These are phyloP conservation scores for Sporothrix brunneoviolacea DNA, from an alignment of 2,329 filamentous ascomycete genomes.

Conservation along the genomic window DNA sequence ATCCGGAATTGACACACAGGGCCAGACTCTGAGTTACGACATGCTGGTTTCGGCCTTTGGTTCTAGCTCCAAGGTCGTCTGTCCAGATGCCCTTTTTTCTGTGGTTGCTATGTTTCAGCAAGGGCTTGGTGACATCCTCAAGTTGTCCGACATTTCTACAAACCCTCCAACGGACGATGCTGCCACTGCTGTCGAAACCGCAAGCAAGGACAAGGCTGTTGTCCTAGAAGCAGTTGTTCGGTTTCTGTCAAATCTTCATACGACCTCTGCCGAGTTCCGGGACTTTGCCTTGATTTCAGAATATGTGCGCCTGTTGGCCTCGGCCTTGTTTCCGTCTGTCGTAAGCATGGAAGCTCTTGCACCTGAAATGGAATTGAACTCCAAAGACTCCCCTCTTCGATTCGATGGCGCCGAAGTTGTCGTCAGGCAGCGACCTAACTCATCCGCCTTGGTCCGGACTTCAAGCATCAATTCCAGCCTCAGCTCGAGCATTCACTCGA, in stretches of 20 bases:
- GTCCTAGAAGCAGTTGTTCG: conserved; percentile 70
- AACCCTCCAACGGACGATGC: background rate
- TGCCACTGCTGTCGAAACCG: background rate
- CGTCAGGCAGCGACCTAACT: conserved; percentile 63
- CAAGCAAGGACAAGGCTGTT: conserved; percentile 45
- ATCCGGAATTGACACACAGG: conserved; percentile 57
- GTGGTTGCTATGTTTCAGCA: conserved; percentile 83
- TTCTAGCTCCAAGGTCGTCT: conserved; percentile 54
- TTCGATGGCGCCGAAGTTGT: conserved; percentile 84
- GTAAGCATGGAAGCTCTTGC: conserved; percentile 79
- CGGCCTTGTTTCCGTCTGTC: conserved; percentile 77
- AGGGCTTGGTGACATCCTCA: conserved; percentile 65
- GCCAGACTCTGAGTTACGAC: conserved; percentile 41
- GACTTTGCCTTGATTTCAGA: conserved; percentile 76
- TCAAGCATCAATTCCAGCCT: conserved; percentile 37
- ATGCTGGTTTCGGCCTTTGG: conserved; percentile 65
- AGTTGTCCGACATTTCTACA: conserved; percentile 50
- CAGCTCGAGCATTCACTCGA: conserved; percentile 15
- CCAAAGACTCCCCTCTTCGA: conserved; percentile 69
- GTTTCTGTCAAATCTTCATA: conserved; percentile 73
- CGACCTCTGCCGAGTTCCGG: conserved; percentile 68
- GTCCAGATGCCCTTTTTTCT: conserved; percentile 71
- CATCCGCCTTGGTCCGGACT: conserved; percentile 62
- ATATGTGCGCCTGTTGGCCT: conserved; percentile 73
- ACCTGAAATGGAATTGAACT: conserved; percentile 80